A percentile compares a stretch with the other conserved stretches of the same genome.
Evolutionary conservation across 768 basidiomycete species (phyloP).

Genomic region (Punctularia strigosozonata): DNA sequence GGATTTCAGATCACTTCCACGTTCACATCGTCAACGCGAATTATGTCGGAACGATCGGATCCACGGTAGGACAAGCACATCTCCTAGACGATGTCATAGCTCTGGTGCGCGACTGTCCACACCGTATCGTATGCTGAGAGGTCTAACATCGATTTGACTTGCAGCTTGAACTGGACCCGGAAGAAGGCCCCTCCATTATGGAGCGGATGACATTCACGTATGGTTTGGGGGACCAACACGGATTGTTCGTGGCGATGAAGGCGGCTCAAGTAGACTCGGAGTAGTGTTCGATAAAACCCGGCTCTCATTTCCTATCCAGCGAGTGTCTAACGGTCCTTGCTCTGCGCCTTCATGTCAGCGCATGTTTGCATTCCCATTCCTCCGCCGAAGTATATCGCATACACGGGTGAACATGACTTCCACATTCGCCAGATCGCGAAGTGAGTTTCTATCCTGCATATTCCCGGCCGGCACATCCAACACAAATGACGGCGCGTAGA

Average conservation of each 20-base stretch:
- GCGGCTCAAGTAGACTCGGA: constrained; percentile 18
- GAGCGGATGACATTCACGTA: constrained; percentile 73
- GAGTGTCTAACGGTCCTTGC: too few relatives aligned
- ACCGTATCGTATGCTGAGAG: background rate
- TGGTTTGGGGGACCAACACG: constrained; percentile 73
- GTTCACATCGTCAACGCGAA: constrained; percentile 83
- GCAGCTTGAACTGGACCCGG: constrained; percentile 50
- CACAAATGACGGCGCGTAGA: constrained; percentile 73
- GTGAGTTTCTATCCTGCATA: constrained; percentile 62
- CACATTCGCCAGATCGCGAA: constrained; percentile 38
- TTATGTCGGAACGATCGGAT: constrained; percentile 48
- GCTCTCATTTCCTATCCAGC: too few relatives aligned
- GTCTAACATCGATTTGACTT: constrained; percentile 11
- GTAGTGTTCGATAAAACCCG: too few relatives aligned
- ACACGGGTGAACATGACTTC: constrained; percentile 16
- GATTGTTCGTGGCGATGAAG: constrained; percentile 38
- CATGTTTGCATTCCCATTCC: background rate
- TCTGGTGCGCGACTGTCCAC: constrained; percentile 51
- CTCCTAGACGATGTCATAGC: constrained; percentile 87
- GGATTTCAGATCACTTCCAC: constrained; percentile 95
- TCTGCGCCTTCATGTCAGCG: too few relatives aligned
- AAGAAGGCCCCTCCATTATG: constrained; percentile 41
- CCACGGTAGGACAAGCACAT: constrained; percentile 85
- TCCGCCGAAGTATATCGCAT: background rate
- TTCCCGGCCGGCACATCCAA: constrained; percentile 66